phyloP scores from a whole-genome alignment of 441 rosid species.

The Manihot esculenta region DNA sequence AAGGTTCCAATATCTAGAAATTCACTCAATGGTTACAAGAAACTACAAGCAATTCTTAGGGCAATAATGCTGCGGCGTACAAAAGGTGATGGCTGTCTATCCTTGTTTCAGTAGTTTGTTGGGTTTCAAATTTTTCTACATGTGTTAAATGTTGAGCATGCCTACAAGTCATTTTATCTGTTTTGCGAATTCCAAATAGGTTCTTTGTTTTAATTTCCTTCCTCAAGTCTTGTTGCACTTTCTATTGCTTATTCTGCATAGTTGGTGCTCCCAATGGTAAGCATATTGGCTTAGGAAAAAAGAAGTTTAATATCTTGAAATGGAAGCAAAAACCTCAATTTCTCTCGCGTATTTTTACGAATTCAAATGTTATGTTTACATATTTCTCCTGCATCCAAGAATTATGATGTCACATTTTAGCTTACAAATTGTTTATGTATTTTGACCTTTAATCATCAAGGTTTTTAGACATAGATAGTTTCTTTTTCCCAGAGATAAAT shows the following conservation, averaged over 20 bases:
- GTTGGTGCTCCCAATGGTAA: background rate
- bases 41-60: conserved; percentile 88
- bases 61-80: conserved; percentile 97
- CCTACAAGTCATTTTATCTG: background rate
- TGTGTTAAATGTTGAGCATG: background rate
- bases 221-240: background rate
- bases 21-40: conserved; percentile 80
- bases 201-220: background rate
- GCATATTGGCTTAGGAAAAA: conserved; percentile 1
- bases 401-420: background rate
- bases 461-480: no score
- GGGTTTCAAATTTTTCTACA: conserved; percentile 13
- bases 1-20: conserved; percentile 77
- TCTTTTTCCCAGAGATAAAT: no score
- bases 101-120: conserved; percentile 12
- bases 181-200: background rate
- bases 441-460: background rate
- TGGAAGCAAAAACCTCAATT: background rate
- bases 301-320: background rate
- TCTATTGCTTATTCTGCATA: background rate
- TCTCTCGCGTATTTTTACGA: background rate
- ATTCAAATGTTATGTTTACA: background rate
- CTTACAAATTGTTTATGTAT: background rate
- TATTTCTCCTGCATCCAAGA: background rate
- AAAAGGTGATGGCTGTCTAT: conserved; percentile 57